phyloP scores from a whole-genome alignment of 2,329 filamentous ascomycete genomes.

The Ilyonectria robusta region DNA sequence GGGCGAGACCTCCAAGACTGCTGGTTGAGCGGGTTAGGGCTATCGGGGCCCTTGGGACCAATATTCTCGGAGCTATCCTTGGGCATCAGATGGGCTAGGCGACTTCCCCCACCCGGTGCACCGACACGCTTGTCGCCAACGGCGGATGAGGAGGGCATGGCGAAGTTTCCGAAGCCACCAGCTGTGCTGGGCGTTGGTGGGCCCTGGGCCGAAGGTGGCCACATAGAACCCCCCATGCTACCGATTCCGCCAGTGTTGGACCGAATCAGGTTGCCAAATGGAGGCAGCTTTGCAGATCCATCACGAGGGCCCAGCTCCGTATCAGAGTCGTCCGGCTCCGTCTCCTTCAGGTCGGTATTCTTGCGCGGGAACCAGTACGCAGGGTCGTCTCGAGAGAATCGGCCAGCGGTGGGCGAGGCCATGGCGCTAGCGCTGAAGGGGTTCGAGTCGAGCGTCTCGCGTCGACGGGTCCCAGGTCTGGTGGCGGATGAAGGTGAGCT shows the following conservation, averaged over 20 bases:
- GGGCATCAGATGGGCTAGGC: slow-evolving; percentile 86
- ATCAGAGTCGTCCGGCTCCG: slow-evolving; percentile 68
- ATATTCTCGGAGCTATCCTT: slow-evolving; percentile 82
- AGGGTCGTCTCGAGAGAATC: slow-evolving; percentile 74
- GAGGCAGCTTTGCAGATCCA: slow-evolving; percentile 50
- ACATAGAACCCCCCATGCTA: slow-evolving; percentile 61
- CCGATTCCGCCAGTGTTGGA: slow-evolving; percentile 67
- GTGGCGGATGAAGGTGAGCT: slow-evolving; percentile 80
- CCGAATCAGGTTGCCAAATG: slow-evolving; percentile 65
- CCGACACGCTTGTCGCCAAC: slow-evolving; percentile 82
- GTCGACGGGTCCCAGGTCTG: slow-evolving; percentile 83
- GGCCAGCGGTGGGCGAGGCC: slow-evolving; percentile 73
- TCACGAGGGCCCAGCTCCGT: slow-evolving; percentile 50
- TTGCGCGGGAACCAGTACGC: slow-evolving; percentile 72
- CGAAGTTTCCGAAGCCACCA: slow-evolving; percentile 92
- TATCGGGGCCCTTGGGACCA: slow-evolving; percentile 65
- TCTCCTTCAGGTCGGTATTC: slow-evolving; percentile 67
- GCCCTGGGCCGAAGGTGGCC: slow-evolving; percentile 58
- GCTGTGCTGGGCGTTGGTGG: slow-evolving; percentile 73
- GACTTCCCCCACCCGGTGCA: slow-evolving; percentile 80
- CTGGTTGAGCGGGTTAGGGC: slow-evolving; percentile 56
- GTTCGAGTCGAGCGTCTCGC: slow-evolving; percentile 83
- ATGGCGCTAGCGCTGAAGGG: slow-evolving; percentile 67
- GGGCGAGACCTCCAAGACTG: slow-evolving; percentile 72
- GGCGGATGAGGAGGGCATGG: slow-evolving; percentile 71